A percentile compares a stretch with the other conserved stretches of the same genome.
These are phyloP conservation scores for Lactifluus hygrophoroides DNA, from an alignment of 768 basidiomycete species.

Conservation along the genomic window DNA sequence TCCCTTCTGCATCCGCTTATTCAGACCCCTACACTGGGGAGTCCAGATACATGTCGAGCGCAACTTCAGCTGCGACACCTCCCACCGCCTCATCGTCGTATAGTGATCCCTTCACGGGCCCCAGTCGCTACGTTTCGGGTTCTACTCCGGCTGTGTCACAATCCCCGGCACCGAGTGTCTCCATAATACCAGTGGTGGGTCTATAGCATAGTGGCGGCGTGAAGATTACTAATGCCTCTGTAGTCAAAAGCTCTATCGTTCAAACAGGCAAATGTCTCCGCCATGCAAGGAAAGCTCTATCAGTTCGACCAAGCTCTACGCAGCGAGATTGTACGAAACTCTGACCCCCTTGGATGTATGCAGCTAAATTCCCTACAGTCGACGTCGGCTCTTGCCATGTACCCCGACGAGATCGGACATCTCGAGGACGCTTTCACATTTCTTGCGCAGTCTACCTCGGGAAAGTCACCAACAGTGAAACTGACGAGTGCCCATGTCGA, in stretches of 20 bases:
- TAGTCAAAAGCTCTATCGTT: constrained; percentile 67
- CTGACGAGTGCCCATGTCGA: constrained; percentile 48
- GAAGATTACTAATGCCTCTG: background rate
- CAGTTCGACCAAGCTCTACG: constrained; percentile 65
- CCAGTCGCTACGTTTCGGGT: constrained; percentile 15
- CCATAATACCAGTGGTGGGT: constrained; percentile 19
- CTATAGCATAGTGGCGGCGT: background rate
- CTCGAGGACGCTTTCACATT: constrained; percentile 59
- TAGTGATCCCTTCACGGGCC: constrained; percentile 20
- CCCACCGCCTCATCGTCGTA: constrained; percentile 25
- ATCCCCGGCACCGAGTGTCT: background rate
- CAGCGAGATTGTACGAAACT: constrained; percentile 55
- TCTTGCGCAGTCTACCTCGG: constrained; percentile 41
- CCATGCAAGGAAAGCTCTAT: constrained; percentile 70
- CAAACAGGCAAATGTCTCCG: constrained; percentile 72
- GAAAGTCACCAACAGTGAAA: constrained; percentile 26
- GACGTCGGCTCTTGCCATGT: constrained; percentile 61
- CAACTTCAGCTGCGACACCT: constrained; percentile 27
- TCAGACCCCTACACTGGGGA: constrained; percentile 69
- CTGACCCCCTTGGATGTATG: background rate
- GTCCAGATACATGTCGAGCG: constrained; percentile 45
- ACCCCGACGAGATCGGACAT: constrained; percentile 47
- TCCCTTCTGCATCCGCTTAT: constrained; percentile 30
- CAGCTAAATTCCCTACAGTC: constrained; percentile 36
- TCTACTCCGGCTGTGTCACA: background rate